These are phyloP conservation scores for Bretschneidera sinensis DNA, from an alignment of 345 rosid genomes.

Conservation along the genomic window DNA sequence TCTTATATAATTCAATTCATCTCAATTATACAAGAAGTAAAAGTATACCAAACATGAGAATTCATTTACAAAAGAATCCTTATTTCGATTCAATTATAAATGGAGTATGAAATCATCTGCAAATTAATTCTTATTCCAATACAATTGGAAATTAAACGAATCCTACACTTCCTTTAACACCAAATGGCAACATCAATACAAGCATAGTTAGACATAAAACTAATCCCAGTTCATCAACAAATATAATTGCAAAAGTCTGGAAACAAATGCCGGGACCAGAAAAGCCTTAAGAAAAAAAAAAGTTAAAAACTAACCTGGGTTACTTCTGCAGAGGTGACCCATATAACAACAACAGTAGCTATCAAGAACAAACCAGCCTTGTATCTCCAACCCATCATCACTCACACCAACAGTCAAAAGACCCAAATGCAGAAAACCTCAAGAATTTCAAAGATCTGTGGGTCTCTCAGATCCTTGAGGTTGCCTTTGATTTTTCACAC, in stretches of 20 bases:
- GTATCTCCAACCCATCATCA: conserved; percentile 75
- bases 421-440: conserved; percentile 14
- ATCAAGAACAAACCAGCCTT: conserved; percentile 86
- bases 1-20: too few species aligned
- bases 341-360: conserved; percentile 81
- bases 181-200: too few species aligned
- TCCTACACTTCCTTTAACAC: too few species aligned
- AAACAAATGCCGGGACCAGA: not conserved
- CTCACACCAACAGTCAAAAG: conserved; percentile 1
- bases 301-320: conserved; percentile 49
- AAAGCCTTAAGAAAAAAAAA: too few species aligned
- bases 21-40: too few species aligned
- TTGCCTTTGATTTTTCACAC: not conserved
- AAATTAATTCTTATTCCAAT: too few species aligned
- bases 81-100: too few species aligned
- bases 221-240: not conserved
- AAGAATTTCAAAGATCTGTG: conserved; percentile 33
- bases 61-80: too few species aligned
- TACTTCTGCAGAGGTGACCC: conserved; percentile 89
- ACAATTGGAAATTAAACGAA: too few species aligned
- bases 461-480: conserved; percentile 20
- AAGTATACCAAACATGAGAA: too few species aligned
- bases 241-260: not conserved
- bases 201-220: too few species aligned
- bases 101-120: too few species aligned